These are phyloP conservation scores for Castanospermum australe DNA, from an alignment of 306 rosid genomes.

Conservation along the genomic window DNA sequence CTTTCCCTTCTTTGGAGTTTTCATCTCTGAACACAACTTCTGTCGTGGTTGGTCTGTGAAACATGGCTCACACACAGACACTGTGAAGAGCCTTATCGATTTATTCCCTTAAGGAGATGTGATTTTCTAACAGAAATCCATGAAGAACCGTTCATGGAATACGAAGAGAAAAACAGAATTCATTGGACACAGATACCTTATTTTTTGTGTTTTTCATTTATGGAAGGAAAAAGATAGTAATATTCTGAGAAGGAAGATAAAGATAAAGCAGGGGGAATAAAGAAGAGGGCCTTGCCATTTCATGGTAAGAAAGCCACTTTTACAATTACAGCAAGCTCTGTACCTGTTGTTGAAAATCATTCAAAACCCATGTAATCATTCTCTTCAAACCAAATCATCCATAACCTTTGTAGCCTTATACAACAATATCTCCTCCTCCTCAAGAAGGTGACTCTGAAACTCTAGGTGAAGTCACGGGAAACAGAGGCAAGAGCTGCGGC, in stretches of 20 bases:
- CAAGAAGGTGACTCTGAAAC: slow-evolving; percentile 70
- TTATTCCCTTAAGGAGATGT: slow-evolving; percentile 3
- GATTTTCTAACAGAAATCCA: slow-evolving; percentile 4
- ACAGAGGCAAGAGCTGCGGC: slow-evolving; percentile 80
- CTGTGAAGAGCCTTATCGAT: slow-evolving; percentile 10
- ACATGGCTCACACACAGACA: slow-evolving; percentile 5
- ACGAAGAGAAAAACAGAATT: slow-evolving; percentile 12
- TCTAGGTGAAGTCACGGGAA: slow-evolving; percentile 83
- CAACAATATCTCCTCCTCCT: slow-evolving; percentile 7
- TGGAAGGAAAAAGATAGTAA: slow-evolving; percentile 23
- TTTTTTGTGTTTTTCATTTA: slow-evolving; percentile 21
- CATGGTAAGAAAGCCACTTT: slow-evolving; percentile 42
- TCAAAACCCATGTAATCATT: slow-evolving; percentile 30
- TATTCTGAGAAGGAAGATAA: not conserved
- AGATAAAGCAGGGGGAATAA: slow-evolving; percentile 13
- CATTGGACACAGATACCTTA: slow-evolving; percentile 14
- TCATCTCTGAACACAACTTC: slow-evolving; percentile 20
- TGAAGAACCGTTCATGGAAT: slow-evolving; percentile 16
- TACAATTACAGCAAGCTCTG: slow-evolving; percentile 58
- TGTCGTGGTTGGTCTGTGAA: slow-evolving; percentile 25
- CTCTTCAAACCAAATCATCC: slow-evolving; percentile 23
- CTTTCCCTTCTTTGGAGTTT: slow-evolving; percentile 33
- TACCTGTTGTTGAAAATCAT: slow-evolving; percentile 36
- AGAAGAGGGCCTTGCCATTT: slow-evolving; percentile 36
- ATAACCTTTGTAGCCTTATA: slow-evolving; percentile 18